A percentile compares a stretch with the other conserved stretches of the same genome.
Evolutionary conservation across 345 rosid genomes (phyloP).

Genomic region (Arabidopsis arenosa): DNA sequence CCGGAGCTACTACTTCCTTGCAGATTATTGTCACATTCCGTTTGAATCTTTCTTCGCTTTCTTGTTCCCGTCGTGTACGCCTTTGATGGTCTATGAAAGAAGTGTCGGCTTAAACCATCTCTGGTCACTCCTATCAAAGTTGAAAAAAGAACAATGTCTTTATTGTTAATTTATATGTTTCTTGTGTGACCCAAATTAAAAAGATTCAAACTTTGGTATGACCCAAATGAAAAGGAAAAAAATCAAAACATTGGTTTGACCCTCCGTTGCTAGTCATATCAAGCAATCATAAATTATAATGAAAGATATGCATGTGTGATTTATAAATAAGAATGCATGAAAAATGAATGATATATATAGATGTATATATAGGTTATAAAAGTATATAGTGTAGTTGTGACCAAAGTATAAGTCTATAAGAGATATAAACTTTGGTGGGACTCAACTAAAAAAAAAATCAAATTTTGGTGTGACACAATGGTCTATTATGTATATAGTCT

Average conservation of each 20-base stretch:
- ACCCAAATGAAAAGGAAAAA: neutral
- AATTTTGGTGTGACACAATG: conserved; percentile 38
- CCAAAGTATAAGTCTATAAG: neutral
- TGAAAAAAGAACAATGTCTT: neutral
- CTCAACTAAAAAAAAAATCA: neutral
- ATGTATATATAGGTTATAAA: neutral
- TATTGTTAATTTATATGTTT: conserved; percentile 26
- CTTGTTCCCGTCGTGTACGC: conserved; percentile 99
- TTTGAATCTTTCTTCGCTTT: conserved; percentile 94
- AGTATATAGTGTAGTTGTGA: conserved; percentile 1
- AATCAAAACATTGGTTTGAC: conserved; percentile 17
- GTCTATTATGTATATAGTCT: neutral
- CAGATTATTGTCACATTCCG: conserved; percentile 70
- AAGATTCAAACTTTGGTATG: conserved; percentile 41
- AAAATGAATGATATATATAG: neutral
- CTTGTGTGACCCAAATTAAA: conserved; percentile 24
- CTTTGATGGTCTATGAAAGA: conserved; percentile 98
- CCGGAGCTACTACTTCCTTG: conserved; percentile 70
- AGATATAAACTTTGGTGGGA: too few relatives aligned
- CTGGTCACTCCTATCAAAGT: conserved; percentile 80
- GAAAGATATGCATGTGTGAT: conserved; percentile 9
- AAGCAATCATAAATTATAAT: conserved; percentile 20
- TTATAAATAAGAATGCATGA: conserved; percentile 6
- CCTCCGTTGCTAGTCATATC: conserved; percentile 10
- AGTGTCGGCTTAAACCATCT: conserved; percentile 97